Base-by-base conservation (phyloP, 345 rosid genomes). In the Citrus sp. region DNA sequence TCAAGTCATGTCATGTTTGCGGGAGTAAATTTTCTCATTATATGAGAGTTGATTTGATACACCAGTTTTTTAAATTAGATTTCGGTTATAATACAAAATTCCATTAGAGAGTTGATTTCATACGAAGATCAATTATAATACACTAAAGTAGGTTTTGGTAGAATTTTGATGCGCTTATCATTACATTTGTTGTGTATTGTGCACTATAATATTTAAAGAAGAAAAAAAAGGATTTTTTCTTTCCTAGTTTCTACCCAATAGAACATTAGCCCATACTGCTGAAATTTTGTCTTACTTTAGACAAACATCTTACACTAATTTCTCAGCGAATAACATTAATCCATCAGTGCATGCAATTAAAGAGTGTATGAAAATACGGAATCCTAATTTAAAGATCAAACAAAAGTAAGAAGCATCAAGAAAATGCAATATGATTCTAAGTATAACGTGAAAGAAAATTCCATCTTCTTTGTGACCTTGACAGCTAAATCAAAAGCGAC, bases 221-320 rank as follows among this genome's bases (percentile, higher is more conserved):
- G 51, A 46, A 46, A 3, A 42, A 3, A 46, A 46, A 1, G 5
- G 14, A 7, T 8, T 2, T 40, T 70, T 6, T 8, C 59, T 72
- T 70, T 60, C 35, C 21, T 27, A 54, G 40, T 63, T 77, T 65
- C 69, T 35, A 65, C 79, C 38, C 49, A 42, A 25, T n/a, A 79
- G n/a, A 56, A 30, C 65, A 35, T 64, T 21, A 25, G 75, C 72
- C 80, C 72, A 80, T 78, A 40, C 75, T 72, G 78, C 61, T 70
- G 74, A 74, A 55, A 59, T 24, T 32, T 67, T 82, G 81, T 77
- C 82, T 72, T 63, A n/a, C 85, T 79, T 82, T 85, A 64, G 37
- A 60, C 81, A n/a, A 63, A 79, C 87, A 75, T 63, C 42, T 27
- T 28, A 32, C 82, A 0, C 59, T 46, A 70, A 65, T 71, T 78